Conservation (phyloP, 1,139 yeast genomes). For the Yamadazyma buinensis region DNA sequence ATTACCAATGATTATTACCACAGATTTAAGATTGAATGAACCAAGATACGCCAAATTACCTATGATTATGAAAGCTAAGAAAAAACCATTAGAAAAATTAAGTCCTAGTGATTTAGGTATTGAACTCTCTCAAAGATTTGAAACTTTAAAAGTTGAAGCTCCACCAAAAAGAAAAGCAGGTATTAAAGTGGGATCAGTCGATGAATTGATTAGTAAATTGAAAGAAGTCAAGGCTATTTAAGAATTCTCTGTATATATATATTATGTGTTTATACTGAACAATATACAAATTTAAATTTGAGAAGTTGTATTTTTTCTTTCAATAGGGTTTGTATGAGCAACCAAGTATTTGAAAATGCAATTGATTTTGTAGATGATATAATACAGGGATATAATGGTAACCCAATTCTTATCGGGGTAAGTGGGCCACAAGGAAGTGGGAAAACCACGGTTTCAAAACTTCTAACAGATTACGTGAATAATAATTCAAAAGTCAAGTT, state of each 20-base stretch:
- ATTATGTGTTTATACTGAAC: too few species aligned
- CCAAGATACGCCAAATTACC: constrained; percentile 94
- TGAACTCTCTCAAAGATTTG: constrained; percentile 60
- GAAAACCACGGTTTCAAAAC: constrained; percentile 62
- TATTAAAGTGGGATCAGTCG: constrained; percentile 72
- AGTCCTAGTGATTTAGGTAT: constrained; percentile 70
- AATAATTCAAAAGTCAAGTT: constrained; percentile 25
- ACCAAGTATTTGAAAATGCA: constrained; percentile 1
- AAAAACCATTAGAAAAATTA: constrained; percentile 80
- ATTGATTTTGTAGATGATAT: constrained; percentile 1
- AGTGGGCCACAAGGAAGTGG: constrained; percentile 96
- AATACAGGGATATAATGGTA: background rate
- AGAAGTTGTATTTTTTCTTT: background rate
- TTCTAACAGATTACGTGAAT: constrained; percentile 35
- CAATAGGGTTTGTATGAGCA: background rate
- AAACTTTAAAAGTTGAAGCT: constrained; percentile 72
- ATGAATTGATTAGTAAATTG: constrained; percentile 74
- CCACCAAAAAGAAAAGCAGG: constrained; percentile 86
- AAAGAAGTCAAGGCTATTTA: constrained; percentile 63
- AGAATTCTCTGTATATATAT: background rate
- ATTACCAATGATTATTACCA: constrained; percentile 82
- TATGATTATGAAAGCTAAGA: constrained; percentile 96
- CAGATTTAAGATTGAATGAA: constrained; percentile 89
- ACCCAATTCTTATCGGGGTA: constrained; percentile 62
- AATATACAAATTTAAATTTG: background rate